Evolutionary conservation across 495 filamentous ascomycete species (phyloP), one percentile per base, ranked within the genome.

Genomic region (Aspergillus mulundensis): DNA sequence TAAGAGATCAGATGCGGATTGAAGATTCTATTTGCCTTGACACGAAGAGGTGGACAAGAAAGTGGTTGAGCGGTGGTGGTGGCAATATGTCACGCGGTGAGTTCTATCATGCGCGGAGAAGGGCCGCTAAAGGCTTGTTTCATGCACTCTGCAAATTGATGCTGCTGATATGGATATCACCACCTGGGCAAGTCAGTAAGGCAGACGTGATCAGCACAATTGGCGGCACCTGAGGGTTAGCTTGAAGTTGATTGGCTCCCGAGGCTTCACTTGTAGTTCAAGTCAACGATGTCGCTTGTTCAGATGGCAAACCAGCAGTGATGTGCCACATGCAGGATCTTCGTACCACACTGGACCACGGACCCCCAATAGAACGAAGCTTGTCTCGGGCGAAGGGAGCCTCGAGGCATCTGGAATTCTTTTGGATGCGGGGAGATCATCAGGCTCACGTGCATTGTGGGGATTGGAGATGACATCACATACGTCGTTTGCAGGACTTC

Each of bases 351-450:
- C 12, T 40, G 38, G 38, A 16, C 38, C n/a, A 40, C 18, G 38
- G 38, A 40, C 38, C 12, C 2, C 14, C 41, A 11, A 47, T 41
- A 45, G 32, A 30, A 40, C 25, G 50, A 59, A 67, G 69, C 68
- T 70, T 67, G 60, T 68, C 61, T 72, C 72, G 72, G 72, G 43
- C 71, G 69, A 75, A 74, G 60, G 72, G 72, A 74, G 61, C 52
- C 49, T 43, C 47, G 18, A 16, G 57, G 6, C 14, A 28, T 18
- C n/a, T 15, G 16, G 15, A 18, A 5, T 40, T 12, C 5, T 18
- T 40, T 25, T 50, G 56, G 39, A 60, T 52, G 59, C 51, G 57
- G 59, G 59, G 56, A 47, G 46, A 42, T 39, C n/a, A n/a, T 16
- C 20, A 6, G 20, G 21, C 8, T 63, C 61, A 63, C 61, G 61